A percentile compares a stretch with the other conserved stretches of the same genome.
phyloP scores from a whole-genome alignment of 768 basidiomycete genomes.

The Mycena vulgaris region DNA sequence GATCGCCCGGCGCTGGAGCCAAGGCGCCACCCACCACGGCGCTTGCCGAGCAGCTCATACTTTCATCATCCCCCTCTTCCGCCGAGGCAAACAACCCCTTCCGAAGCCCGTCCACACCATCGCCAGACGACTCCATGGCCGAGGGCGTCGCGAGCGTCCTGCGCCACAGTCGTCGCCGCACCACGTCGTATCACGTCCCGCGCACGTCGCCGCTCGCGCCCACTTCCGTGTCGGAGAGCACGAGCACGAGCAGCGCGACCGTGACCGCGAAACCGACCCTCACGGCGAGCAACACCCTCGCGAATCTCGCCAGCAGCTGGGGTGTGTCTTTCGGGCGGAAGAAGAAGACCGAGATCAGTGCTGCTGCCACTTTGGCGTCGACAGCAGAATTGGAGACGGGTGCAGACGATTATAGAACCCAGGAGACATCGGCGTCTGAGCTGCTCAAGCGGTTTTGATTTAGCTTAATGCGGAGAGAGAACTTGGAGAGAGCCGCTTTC shows the following conservation, averaged over 20 bases:
- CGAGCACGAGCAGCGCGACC: constrained; percentile 45
- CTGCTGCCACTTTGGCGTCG: constrained; percentile 43
- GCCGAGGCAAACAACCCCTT: constrained; percentile 56
- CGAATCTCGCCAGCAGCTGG: constrained; percentile 75
- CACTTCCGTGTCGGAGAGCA: constrained; percentile 42
- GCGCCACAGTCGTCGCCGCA: constrained; percentile 63
- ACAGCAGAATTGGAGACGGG: constrained; percentile 41
- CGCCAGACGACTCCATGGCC: constrained; percentile 73
- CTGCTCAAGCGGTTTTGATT: constrained; percentile 55
- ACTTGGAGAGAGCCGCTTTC: neutral
- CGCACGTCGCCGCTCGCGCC: constrained; percentile 63
- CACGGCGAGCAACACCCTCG: constrained; percentile 67
- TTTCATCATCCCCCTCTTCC: constrained; percentile 63
- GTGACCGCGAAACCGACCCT: constrained; percentile 48
- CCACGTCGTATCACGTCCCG: constrained; percentile 72
- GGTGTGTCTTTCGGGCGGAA: constrained; percentile 75
- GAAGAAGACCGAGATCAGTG: constrained; percentile 54
- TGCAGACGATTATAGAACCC: constrained; percentile 42
- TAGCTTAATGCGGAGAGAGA: constrained; percentile 15
- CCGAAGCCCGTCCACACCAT: constrained; percentile 62
- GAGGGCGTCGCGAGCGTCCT: constrained; percentile 70
- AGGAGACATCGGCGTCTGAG: constrained; percentile 57
- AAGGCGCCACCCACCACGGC: constrained; percentile 82
- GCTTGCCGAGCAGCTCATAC: constrained; percentile 66
- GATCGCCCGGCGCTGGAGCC: constrained; percentile 56